phyloP scores from a whole-genome alignment of 2,329 filamentous ascomycete genomes.

The Rhexocercosporidium sp. region DNA sequence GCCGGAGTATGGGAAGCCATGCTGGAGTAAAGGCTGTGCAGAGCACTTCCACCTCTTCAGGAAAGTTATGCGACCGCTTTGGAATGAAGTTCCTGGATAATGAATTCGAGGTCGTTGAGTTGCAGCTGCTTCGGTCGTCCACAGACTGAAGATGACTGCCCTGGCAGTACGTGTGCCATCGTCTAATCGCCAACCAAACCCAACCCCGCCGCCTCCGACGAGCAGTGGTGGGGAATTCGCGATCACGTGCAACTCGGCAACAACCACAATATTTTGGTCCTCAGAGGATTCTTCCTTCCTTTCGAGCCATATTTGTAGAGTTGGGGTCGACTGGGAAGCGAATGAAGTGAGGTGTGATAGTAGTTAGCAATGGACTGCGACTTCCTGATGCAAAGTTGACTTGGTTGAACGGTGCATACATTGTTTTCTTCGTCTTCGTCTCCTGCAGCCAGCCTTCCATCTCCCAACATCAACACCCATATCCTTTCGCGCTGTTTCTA shows the following conservation, averaged over 20 bases:
- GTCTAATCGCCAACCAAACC: slow-evolving; percentile 25
- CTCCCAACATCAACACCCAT: slow-evolving; percentile 9
- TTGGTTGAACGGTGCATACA: neutral
- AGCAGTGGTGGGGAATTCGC: neutral
- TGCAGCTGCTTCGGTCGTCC: slow-evolving; percentile 8
- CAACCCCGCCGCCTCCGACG: slow-evolving; percentile 20
- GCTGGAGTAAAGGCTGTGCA: slow-evolving; percentile 44
- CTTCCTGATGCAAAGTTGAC: neutral
- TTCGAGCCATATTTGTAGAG: neutral
- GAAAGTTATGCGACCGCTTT: slow-evolving; percentile 40
- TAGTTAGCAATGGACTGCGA: neutral
- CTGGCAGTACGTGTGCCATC: slow-evolving; percentile 27
- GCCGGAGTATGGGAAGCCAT: slow-evolving; percentile 99
- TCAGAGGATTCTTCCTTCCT: slow-evolving; percentile 3
- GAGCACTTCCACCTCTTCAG: slow-evolving; percentile 33
- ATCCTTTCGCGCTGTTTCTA: slow-evolving; percentile 7
- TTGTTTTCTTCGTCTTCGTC: neutral
- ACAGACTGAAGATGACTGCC: slow-evolving; percentile 32
- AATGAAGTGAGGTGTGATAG: neutral
- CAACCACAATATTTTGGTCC: neutral
- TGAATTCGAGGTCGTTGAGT: slow-evolving; percentile 18
- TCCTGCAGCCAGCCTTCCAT: slow-evolving; percentile 12
- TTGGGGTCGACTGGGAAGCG: neutral
- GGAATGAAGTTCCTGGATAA: slow-evolving; percentile 12
- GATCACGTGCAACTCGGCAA: slow-evolving; percentile 2